Base-by-base conservation (phyloP, 192 early-diverging fungal genomes). In the Backusella tarrabulga region DNA sequence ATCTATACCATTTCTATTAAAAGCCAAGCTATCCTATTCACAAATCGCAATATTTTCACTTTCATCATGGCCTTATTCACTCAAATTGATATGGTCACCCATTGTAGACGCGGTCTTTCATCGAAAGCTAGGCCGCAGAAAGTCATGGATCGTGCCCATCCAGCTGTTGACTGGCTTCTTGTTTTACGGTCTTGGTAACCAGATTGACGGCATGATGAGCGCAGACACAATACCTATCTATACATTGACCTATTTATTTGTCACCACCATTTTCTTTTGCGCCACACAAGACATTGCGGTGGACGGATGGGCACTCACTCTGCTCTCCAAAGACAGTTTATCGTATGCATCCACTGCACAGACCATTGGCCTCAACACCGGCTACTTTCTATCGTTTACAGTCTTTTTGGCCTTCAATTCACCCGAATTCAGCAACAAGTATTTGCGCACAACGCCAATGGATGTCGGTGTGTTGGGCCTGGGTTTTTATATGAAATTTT, bases 91-190 rank as follows among this genome's bases (percentile, higher is more conserved):
- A 44, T 99, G 97, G 97, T 98, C 97, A 15, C 97, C 97, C 6
- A 93, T 99, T 52, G 96, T 99, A 4, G 98, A 99, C 79, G 93
- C 96, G 3, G 79, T 94, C 71, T 99, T 93, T 76, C 89, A 88
- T 72, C 91, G 91, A 66, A 84, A 82, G 36, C 78, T 99, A 74
- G 98, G 98, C 21, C 89, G 97, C 15, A 84, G 98, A 80, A 99
- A 99, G 83, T 93, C 92, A 67, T 99, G 98, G 98, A 98, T 99
- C 54, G 90, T 98, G n/a, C 98, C 98, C 23, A 98, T 99, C 75
- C 98, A 99, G 83, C 85, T 95, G 7, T 79, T 96, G 38, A 92
- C 93, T 9, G 97, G 94, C 8, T 15, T 92, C 1, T 76, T 93
- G 77, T 93, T 98, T 74, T 81, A 94, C 72, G 91, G 90, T 83